phyloP scores from a whole-genome alignment of 2,329 filamentous ascomycete species.

The Stagonosporopsis vannaccii region DNA sequence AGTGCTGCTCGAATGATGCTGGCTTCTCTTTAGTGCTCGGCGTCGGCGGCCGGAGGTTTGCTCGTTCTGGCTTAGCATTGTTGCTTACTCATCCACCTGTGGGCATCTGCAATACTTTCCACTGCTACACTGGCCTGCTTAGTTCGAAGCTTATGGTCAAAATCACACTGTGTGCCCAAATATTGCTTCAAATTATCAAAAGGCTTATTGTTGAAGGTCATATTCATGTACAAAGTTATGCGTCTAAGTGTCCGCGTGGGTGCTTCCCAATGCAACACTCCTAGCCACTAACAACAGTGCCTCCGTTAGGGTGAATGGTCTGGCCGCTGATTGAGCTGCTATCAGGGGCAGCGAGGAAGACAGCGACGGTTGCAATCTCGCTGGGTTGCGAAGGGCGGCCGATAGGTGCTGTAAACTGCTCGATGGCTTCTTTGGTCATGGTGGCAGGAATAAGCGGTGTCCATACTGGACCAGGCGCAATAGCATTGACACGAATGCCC shows the following conservation, averaged over 20 bases:
- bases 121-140: neutral
- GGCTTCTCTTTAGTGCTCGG: constrained; percentile 20
- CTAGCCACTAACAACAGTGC: constrained; percentile 46
- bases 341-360: constrained; percentile 79
- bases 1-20: constrained; percentile 9
- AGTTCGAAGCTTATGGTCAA: neutral
- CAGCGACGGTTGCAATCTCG: constrained; percentile 82
- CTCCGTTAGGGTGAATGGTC: constrained; percentile 66
- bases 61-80: neutral
- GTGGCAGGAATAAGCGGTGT: constrained; percentile 54
- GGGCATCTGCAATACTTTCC: neutral
- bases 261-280: neutral
- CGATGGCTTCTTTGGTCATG: constrained; percentile 65
- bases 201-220: constrained; percentile 3
- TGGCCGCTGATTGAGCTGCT: constrained; percentile 79
- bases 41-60: constrained; percentile 20
- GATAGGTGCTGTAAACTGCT: constrained; percentile 77
- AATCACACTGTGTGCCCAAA: neutral
- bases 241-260: no score
- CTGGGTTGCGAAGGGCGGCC: constrained; percentile 79
- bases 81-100: neutral
- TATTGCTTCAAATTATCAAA: neutral
- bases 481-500: constrained; percentile 78
- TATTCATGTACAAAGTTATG: constrained; percentile 12
- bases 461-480: constrained; percentile 73